These are phyloP conservation scores for Mycena indigotica DNA, from an alignment of 768 basidiomycete species.

Conservation along the genomic window DNA sequence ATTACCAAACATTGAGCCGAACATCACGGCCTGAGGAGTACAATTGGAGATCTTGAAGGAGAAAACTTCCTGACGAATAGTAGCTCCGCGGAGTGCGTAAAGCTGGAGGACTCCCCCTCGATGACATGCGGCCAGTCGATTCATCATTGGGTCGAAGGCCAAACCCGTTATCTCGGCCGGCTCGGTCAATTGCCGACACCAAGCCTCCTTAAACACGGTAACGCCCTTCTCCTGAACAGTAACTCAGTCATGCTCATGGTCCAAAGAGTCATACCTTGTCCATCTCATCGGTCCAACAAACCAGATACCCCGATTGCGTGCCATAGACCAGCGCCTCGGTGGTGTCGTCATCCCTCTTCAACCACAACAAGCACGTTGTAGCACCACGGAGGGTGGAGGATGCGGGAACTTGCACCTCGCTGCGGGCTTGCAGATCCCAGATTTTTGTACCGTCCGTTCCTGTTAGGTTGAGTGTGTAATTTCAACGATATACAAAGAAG, in stretches of 20 bases:
- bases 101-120: slow-evolving; percentile 22
- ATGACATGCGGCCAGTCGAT: slow-evolving; percentile 23
- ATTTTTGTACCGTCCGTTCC: slow-evolving; percentile 19
- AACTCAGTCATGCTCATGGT: too few relatives aligned
- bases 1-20: slow-evolving; percentile 17
- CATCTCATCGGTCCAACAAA: slow-evolving; percentile 20
- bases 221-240: slow-evolving; percentile 3
- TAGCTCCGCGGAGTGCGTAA: slow-evolving; percentile 15
- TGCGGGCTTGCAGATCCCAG: slow-evolving; percentile 14
- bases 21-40: slow-evolving; percentile 23
- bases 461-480: not conserved
- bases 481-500: not conserved
- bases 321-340: slow-evolving; percentile 20
- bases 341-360: slow-evolving; percentile 20
- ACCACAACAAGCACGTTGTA: slow-evolving; percentile 22
- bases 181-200: slow-evolving; percentile 17
- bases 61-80: slow-evolving; percentile 19
- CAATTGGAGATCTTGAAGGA: slow-evolving; percentile 12
- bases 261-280: slow-evolving; percentile 8
- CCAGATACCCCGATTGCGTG: slow-evolving; percentile 20
- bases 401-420: slow-evolving; percentile 6
- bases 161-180: slow-evolving; percentile 26
- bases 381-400: slow-evolving; percentile 11
- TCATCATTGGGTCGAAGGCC: slow-evolving; percentile 22
- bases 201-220: slow-evolving; percentile 18